Conservation (phyloP, 345 rosid species). For the Syzygium aqueum region DNA sequence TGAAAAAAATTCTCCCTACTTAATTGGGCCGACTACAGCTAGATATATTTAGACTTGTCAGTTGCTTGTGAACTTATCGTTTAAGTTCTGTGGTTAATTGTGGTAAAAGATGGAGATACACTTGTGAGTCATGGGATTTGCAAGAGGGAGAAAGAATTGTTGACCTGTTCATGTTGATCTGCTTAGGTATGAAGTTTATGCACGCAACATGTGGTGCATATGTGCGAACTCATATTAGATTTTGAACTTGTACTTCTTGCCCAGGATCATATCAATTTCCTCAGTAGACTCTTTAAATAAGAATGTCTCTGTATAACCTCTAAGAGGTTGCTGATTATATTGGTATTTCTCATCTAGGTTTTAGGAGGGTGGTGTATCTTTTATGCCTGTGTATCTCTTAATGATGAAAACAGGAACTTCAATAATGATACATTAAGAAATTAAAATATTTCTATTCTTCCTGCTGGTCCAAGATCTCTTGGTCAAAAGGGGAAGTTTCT, state of each 20-base stretch:
- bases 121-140: not conserved
- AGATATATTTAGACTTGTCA: not conserved
- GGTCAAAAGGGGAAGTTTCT: not conserved
- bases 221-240: not conserved
- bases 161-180: not conserved
- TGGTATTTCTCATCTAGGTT: not conserved
- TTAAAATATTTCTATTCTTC: not conserved
- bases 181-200: not conserved
- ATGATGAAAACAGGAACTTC: not conserved
- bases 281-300: not conserved
- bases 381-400: not conserved
- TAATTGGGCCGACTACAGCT: not conserved
- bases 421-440: not conserved
- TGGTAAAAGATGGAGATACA: not conserved
- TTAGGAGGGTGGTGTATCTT: not conserved
- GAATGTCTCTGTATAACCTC: not conserved
- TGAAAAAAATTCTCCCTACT: not conserved
- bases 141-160: not conserved
- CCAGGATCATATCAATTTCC: not conserved
- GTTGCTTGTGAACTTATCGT: not conserved
- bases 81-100: not conserved
- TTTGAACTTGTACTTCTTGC: not conserved
- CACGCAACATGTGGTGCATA: not conserved
- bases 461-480: not conserved
- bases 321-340: not conserved